These are phyloP conservation scores for Dioscorea zingiberensis DNA, from an alignment of 106 monocot species.

Conservation along the genomic window DNA sequence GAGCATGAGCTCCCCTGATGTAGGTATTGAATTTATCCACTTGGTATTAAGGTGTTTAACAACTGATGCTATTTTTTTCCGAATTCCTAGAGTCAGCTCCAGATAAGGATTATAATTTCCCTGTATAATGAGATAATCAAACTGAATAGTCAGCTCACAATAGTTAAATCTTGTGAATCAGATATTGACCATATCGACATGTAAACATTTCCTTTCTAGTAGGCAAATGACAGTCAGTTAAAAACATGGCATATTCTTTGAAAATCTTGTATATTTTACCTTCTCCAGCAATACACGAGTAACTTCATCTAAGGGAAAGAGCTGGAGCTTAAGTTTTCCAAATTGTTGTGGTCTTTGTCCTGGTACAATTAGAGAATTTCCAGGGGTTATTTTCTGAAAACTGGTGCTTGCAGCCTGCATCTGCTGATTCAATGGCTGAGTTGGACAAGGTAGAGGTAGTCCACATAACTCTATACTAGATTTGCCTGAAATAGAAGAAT, in stretches of 20 bases:
- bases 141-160: not conserved
- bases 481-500: conserved; percentile 18
- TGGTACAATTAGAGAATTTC: conserved; percentile 1
- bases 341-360: conserved; percentile 6
- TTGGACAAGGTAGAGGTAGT: conserved; percentile 12
- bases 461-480: not conserved
- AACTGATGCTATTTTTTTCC: conserved; percentile 74
- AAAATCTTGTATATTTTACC: conserved; percentile 25
- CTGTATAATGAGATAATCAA: conserved; percentile 18
- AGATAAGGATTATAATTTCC: conserved; percentile 58
- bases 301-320: conserved; percentile 63
- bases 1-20: conserved; percentile 50
- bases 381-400: conserved; percentile 6
- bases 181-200: not conserved
- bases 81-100: conserved; percentile 49
- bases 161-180: not conserved
- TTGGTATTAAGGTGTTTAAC: conserved; percentile 57
- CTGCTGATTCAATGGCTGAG: conserved; percentile 8
- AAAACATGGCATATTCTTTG: no score
- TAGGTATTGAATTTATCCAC: conserved; percentile 40
- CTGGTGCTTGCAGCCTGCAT: not conserved
- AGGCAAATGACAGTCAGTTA: not conserved
- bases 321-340: conserved; percentile 56
- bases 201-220: not conserved
- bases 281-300: conserved; percentile 38